Evolutionary conservation across 2,329 filamentous ascomycete species (phyloP).

Genomic region (Huntiella abstrusa): DNA sequence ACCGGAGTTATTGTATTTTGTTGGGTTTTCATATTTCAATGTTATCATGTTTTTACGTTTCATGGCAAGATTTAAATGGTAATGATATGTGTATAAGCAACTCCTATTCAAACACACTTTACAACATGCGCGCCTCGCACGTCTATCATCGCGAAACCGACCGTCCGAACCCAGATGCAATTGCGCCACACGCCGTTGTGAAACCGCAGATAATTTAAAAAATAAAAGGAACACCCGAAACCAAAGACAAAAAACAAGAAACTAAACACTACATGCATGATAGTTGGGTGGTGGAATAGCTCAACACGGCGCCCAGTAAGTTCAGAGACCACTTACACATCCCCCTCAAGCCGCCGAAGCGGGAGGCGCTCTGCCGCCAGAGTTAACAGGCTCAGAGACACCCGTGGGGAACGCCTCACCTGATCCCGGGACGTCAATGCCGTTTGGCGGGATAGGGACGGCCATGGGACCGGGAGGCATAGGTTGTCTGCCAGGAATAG

Average conservation of each 20-base stretch:
- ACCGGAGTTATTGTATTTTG: slow-evolving; percentile 2
- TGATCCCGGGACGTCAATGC: slow-evolving; percentile 8
- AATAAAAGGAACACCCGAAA: neutral
- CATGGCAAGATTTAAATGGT: neutral
- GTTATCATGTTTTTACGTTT: slow-evolving; percentile 5
- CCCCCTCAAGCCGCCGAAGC: slow-evolving; percentile 5
- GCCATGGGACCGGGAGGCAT: slow-evolving; percentile 43
- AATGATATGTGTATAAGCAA: neutral
- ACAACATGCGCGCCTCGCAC: neutral
- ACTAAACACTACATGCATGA: neutral
- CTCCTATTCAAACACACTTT: too few relatives aligned
- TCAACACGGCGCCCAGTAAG: neutral
- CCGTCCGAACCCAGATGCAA: neutral
- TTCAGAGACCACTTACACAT: neutral
- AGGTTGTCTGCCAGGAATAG: slow-evolving; percentile 42
- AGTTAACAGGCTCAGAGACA: slow-evolving; percentile 2
- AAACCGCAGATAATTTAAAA: neutral
- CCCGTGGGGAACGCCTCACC: slow-evolving; percentile 9
- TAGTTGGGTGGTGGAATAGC: neutral
- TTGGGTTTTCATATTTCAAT: slow-evolving; percentile 3
- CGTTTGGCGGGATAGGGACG: slow-evolving; percentile 13
- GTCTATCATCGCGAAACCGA: neutral
- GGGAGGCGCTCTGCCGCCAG: slow-evolving; percentile 7
- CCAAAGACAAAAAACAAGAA: slow-evolving; percentile 3
- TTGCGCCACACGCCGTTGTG: slow-evolving; percentile 4